Percentiles rank a stretch among this genome's conserved stretches.
phyloP scores from a whole-genome alignment of 352 stramenopile species.

The Phytopythium vexans region DNA sequence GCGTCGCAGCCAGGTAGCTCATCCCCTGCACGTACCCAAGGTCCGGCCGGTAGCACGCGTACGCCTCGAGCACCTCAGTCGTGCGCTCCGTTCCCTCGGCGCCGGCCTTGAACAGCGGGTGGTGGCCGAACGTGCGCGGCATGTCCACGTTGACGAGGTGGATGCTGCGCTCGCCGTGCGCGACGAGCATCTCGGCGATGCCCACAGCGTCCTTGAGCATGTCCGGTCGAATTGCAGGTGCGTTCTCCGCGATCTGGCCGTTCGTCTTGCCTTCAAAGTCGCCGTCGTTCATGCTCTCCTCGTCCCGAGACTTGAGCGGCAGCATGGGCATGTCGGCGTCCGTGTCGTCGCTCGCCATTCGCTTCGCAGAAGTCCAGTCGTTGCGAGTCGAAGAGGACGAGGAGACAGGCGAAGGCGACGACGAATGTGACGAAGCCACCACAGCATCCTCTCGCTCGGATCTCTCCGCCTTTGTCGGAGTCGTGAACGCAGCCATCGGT shows the following conservation, averaged over 20 bases:
- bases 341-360: slow-evolving; percentile 3
- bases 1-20: slow-evolving; percentile 80
- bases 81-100: slow-evolving; percentile 69
- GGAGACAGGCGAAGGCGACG: not conserved
- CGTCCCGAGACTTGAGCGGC: not conserved
- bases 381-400: not conserved
- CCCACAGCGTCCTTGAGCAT: slow-evolving; percentile 69
- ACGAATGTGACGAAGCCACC: no score
- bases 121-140: slow-evolving; percentile 81
- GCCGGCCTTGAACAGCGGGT: slow-evolving; percentile 72
- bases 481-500: no score
- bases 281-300: slow-evolving; percentile 1
- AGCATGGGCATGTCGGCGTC: slow-evolving; percentile 7
- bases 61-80: slow-evolving; percentile 79
- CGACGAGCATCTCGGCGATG: slow-evolving; percentile 80
- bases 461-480: no score
- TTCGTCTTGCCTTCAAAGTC: not conserved
- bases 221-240: not conserved
- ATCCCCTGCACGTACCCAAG: slow-evolving; percentile 86
- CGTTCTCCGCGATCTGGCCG: not conserved
- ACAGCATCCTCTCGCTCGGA: no score
- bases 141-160: slow-evolving; percentile 83
- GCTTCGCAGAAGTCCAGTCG: not conserved
- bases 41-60: slow-evolving; percentile 85
- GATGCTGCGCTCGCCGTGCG: slow-evolving; percentile 77